These are phyloP conservation scores for Zoysia japonica DNA, from an alignment of 176 grass and related monocot genomes.

Conservation along the genomic window DNA sequence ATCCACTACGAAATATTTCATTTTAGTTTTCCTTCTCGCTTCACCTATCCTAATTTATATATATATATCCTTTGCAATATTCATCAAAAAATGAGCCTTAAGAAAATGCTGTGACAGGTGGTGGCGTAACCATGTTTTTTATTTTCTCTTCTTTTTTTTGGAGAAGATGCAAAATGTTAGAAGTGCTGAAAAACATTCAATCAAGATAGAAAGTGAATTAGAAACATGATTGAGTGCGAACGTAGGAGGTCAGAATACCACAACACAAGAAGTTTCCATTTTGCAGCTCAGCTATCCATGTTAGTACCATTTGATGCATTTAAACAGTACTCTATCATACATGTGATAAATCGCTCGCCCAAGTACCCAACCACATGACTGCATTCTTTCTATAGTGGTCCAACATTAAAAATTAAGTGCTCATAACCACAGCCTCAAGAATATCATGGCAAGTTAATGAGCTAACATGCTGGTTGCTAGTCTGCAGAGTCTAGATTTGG, in stretches of 20 bases:
- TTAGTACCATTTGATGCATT: slow-evolving; percentile 11
- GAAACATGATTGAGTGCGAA: background rate
- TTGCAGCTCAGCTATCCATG: slow-evolving; percentile 8
- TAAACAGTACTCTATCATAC: slow-evolving; percentile 18
- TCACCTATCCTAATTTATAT: background rate
- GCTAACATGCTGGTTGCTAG: slow-evolving; percentile 20
- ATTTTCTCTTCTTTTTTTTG: background rate
- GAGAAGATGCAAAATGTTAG: background rate
- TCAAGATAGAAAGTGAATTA: background rate
- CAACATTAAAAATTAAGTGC: slow-evolving; percentile 35
- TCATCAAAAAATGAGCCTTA: background rate
- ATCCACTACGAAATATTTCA: background rate
- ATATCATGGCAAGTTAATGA: slow-evolving; percentile 38
- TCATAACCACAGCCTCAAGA: background rate
- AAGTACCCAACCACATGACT: slow-evolving; percentile 10
- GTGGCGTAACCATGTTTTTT: background rate
- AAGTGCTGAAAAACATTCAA: background rate
- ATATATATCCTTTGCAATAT: background rate
- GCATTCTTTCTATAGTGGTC: slow-evolving; percentile 31
- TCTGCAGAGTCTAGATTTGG: slow-evolving; percentile 5
- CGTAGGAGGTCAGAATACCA: background rate
- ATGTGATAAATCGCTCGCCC: background rate
- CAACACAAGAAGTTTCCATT: slow-evolving; percentile 8
- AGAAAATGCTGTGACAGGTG: background rate
- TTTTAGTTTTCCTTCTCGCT: background rate